Base-by-base conservation (phyloP, 2,329 filamentous ascomycete species). In the Fusarium denticulatum region DNA sequence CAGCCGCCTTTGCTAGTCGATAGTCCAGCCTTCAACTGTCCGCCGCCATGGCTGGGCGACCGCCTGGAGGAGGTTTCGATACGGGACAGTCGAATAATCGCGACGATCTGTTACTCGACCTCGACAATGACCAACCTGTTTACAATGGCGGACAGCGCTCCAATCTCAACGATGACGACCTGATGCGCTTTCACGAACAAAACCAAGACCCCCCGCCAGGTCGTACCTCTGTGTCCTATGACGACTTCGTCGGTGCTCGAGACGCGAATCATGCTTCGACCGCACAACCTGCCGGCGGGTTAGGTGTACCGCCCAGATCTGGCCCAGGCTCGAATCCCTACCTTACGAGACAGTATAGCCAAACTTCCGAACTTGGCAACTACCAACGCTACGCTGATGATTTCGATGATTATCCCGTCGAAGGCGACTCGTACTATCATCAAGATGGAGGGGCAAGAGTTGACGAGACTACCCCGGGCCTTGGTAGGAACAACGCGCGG, bases 341-440 rank as follows among this genome's bases (percentile, higher is more conserved):
- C 79, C 74, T 85, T 56, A 82, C 83, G 66, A 83, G 86, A 64
- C 86, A 90, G 68, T 89, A 87, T 76, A 91, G 89, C 81, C 96
- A 98, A 81, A 93, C 92, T 1, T 96, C 94, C 3, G 95, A 91
- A 22, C 83, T 98, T 70, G 88, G 92, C 80, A 96, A 98, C 83
- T 98, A 97, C 83, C 92, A 95, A 80, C 90, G 94, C 71, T 98
- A 99, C 80, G 96, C 95, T 52, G 90, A 93, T 81, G 95, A 97
- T 82, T 88, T 93, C 67, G 95, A 98, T 81, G 94, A 97, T 78
- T 92, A 91, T 73, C 89, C 88, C 45, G 91, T 94, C 69, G 95
- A 97, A 79, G 90, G 90, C 72, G 91, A 92, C 72, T 94, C 93
- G 71, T 93, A 92, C 77, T 97, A 97, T 83, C 96, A 97, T 83